These are phyloP conservation scores for Leccinum imitatum DNA, from an alignment of 768 basidiomycete genomes.

Conservation along the genomic window DNA sequence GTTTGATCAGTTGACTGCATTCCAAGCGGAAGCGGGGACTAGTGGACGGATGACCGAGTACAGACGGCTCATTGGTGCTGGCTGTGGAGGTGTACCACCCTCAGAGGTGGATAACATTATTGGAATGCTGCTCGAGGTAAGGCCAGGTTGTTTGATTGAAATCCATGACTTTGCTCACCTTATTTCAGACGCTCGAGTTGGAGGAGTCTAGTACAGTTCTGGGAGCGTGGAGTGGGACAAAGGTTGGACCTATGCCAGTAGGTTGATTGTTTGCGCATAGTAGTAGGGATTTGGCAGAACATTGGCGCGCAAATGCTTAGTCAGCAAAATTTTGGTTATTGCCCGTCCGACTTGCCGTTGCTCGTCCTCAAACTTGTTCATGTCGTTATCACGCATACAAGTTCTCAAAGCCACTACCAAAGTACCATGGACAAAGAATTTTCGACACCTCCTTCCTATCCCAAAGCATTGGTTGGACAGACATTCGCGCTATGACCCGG, in stretches of 20 bases:
- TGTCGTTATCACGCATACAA: conserved; percentile 36
- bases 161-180: conserved; percentile 4
- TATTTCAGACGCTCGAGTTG: conserved; percentile 68
- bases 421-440: conserved; percentile 59
- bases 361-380: conserved; percentile 5
- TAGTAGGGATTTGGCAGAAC: no score
- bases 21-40: conserved; percentile 90
- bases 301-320: conserved; percentile 13
- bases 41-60: conserved; percentile 89
- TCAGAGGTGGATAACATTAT: conserved; percentile 89
- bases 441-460: conserved; percentile 62
- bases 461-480: conserved; percentile 55
- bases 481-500: conserved; percentile 40
- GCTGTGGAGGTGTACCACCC: conserved; percentile 82
- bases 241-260: conserved; percentile 21
- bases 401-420: conserved; percentile 50
- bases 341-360: background rate
- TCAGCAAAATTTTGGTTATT: conserved; percentile 14
- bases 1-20: conserved; percentile 74
- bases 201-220: conserved; percentile 72
- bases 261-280: conserved; percentile 12
- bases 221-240: conserved; percentile 39
- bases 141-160: conserved; percentile 15
- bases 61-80: conserved; percentile 82
- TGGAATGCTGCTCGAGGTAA: conserved; percentile 80